These are phyloP conservation scores for Sophora flavescens DNA, from an alignment of 306 rosid species.

Conservation along the genomic window DNA sequence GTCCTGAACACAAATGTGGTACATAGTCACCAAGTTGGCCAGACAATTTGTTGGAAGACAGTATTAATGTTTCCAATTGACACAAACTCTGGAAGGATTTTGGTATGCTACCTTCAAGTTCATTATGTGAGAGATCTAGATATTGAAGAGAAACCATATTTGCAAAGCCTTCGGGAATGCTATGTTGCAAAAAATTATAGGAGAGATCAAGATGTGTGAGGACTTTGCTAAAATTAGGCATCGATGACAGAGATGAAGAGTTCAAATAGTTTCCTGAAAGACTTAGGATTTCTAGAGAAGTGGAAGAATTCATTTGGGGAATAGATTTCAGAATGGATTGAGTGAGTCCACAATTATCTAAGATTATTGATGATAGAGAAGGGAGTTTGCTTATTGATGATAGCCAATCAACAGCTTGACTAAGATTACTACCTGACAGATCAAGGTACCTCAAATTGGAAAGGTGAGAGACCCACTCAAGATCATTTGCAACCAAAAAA, in stretches of 20 bases:
- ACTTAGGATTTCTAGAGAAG: no score
- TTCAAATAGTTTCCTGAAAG: no score
- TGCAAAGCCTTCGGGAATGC: no score
- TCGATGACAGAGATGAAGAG: no score
- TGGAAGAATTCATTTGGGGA: no score
- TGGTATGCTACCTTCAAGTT: slow-evolving; percentile 34
- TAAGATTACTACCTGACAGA: not conserved
- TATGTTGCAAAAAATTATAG: no score
- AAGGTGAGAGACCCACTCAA: slow-evolving; percentile 50
- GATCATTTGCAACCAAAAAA: not conserved
- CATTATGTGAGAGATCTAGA: not conserved
- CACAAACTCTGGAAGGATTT: slow-evolving; percentile 37
- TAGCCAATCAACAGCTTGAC: slow-evolving; percentile 27
- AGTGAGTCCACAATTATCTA: not conserved
- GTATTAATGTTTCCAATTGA: not conserved
- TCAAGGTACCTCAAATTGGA: slow-evolving; percentile 38
- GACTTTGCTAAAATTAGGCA: not conserved
- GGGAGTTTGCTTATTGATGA: slow-evolving; percentile 23
- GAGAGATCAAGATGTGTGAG: slow-evolving; percentile 32
- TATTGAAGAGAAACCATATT: no score
- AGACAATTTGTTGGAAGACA: slow-evolving; percentile 18
- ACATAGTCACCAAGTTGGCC: slow-evolving; percentile 39
- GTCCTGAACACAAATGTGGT: slow-evolving; percentile 29
- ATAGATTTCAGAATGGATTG: slow-evolving; percentile 1
- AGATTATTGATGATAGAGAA: not conserved